Percentiles rank a stretch among this genome's conserved stretches.
phyloP scores from a whole-genome alignment of 805 yeast genomes.

The Saccharomycopsis fermentans region DNA sequence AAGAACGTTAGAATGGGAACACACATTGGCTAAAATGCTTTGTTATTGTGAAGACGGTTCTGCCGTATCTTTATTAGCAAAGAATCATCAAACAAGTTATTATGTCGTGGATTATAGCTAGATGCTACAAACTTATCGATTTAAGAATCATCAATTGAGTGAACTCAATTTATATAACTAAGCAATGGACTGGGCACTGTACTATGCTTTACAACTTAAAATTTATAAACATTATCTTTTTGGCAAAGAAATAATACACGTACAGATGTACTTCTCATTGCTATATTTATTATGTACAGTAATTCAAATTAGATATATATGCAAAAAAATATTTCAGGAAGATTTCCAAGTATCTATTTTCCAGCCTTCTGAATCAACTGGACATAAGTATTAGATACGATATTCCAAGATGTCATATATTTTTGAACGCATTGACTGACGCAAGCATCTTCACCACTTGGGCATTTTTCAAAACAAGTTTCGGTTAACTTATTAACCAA shows the following conservation, averaged over 20 bases:
- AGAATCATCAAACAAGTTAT: no score
- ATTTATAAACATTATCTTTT: background rate
- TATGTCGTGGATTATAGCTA: background rate
- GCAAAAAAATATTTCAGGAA: background rate
- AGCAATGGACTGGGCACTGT: no score
- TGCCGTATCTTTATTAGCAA: background rate
- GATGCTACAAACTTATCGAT: background rate
- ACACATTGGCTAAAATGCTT: background rate
- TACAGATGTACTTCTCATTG: background rate
- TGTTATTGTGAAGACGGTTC: background rate
- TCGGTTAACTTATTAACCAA: slow-evolving; percentile 76
- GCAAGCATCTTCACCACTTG: slow-evolving; percentile 40
- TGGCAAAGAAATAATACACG: background rate
- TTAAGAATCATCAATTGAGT: no score
- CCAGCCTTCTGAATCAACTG: slow-evolving; percentile 11
- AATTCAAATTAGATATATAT: background rate
- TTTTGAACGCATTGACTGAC: slow-evolving; percentile 65
- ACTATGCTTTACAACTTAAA: no score
- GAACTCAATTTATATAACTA: no score
- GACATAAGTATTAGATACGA: slow-evolving; percentile 67
- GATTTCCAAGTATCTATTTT: background rate
- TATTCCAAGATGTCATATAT: slow-evolving; percentile 87
- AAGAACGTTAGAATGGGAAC: background rate
- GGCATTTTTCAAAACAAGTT: slow-evolving; percentile 78
- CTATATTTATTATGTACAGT: background rate